Evolutionary conservation across 441 rosid species (phyloP).

Genomic region (Gossypium schwendimanii): DNA sequence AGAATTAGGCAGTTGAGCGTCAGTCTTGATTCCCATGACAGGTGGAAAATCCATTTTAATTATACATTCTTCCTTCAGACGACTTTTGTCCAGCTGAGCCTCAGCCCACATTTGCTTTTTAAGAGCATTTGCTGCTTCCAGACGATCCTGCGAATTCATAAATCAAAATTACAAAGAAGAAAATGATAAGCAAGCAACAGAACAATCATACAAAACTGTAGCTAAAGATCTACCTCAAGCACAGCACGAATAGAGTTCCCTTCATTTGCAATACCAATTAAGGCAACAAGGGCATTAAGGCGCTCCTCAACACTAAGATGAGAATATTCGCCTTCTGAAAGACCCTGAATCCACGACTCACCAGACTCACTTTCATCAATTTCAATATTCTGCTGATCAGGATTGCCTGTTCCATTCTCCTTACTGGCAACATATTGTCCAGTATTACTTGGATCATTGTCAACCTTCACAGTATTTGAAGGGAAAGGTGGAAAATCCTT

Average conservation of each 20-base stretch:
- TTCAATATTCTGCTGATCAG: conserved; percentile 45
- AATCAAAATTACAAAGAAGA: conserved; percentile 23
- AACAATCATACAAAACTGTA: conserved; percentile 14
- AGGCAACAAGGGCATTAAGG: conserved; percentile 80
- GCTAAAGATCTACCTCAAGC: conserved; percentile 66
- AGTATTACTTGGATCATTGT: conserved; percentile 23
- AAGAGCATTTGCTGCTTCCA: conserved; percentile 97
- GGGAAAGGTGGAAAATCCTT: conserved; percentile 34
- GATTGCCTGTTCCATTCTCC: conserved; percentile 26
- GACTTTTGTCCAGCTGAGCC: conserved; percentile 85
- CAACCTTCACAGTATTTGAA: conserved; percentile 34
- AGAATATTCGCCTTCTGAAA: conserved; percentile 90
- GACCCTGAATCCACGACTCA: conserved; percentile 92
- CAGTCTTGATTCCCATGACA: conserved; percentile 38
- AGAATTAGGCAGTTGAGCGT: conserved; percentile 33
- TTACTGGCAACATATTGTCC: conserved; percentile 31
- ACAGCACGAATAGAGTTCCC: conserved; percentile 80
- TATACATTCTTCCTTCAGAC: conserved; percentile 64
- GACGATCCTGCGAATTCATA: conserved; percentile 63
- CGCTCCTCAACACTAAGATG: conserved; percentile 96
- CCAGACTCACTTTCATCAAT: conserved; percentile 76
- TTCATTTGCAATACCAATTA: conserved; percentile 84
- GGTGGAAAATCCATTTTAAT: conserved; percentile 49
- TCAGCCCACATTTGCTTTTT: conserved; percentile 99
- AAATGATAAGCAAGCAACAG: conserved; percentile 4